Evolutionary conservation across 768 basidiomycete genomes (phyloP), one percentile per base, ranked within the genome.

Genomic region (Terana coerulea): DNA sequence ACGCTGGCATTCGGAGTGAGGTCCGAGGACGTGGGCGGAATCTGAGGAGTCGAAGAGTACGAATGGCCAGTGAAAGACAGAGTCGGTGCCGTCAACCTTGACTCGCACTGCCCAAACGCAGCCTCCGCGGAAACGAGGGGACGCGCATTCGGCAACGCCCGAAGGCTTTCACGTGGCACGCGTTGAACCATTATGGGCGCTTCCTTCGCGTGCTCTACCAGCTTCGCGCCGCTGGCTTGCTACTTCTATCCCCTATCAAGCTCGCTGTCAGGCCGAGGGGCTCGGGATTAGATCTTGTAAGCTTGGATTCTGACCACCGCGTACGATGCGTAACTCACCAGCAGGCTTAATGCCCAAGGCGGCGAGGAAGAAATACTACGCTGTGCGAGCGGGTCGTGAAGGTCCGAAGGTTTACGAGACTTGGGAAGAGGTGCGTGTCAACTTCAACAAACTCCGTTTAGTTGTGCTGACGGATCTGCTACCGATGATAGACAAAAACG

Each of bases 391-490:
- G 31, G 86, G 85, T 1, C 69, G 81, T 25, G 69, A 77, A 52
- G 85, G 81, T 3, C 77, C 80, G 0, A 74, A 69, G 31, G 75
- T 88, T 12, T 86, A 83, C 40, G 59, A 64, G 1, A 74, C 69
- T 12, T 88, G 85, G 85, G 72, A 76, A 24, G 78, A 84, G 69
- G 85, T 80, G 57, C 52, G 72, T 5, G 14, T 40, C 22, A 75
- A 72, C 29, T 61, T 63, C 11, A 78, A 77, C 49, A 81, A 56
- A 50, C 59, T 56, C 2, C 30, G n/a, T 14, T 0, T 28, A 12
- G 25, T 5, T 5, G 1, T 1, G 15, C 22, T 36, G 26, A 17
- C 33, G 21, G 25, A n/a, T 26, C 21, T 22, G 7, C 40, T 9
- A 21, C 49, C 29, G 56, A 3, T n/a, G n/a, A 39, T 22, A 39